Evolutionary conservation across 768 basidiomycete species (phyloP).

Genomic region (Serendipita indica): DNA sequence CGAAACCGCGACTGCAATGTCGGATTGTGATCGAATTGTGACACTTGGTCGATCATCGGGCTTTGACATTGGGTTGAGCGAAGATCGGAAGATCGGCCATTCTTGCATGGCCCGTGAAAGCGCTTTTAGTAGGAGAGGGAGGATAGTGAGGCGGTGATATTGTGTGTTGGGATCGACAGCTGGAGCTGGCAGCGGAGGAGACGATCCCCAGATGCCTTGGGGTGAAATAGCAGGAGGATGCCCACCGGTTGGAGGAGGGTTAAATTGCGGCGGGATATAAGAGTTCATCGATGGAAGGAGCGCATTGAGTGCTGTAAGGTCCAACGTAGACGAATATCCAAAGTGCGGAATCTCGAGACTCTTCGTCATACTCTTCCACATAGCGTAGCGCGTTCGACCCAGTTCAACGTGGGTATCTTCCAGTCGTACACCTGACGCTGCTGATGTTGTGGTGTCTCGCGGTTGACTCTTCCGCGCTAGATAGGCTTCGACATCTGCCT

Average conservation of each 20-base stretch:
- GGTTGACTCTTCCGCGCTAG: slow-evolving; percentile 22
- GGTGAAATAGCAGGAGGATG: slow-evolving; percentile 29
- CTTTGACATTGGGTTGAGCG: slow-evolving; percentile 32
- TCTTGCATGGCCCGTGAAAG: slow-evolving; percentile 66
- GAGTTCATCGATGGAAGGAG: slow-evolving; percentile 49
- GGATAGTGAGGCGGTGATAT: slow-evolving; percentile 58
- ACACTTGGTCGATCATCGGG: slow-evolving; percentile 40
- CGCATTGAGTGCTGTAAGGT: slow-evolving; percentile 53
- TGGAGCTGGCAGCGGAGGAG: background rate
- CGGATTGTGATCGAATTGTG: slow-evolving; percentile 56
- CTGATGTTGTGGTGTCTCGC: slow-evolving; percentile 8
- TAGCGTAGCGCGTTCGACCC: slow-evolving; percentile 59
- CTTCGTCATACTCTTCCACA: slow-evolving; percentile 89
- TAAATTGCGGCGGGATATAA: slow-evolving; percentile 48
- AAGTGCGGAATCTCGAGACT: slow-evolving; percentile 80
- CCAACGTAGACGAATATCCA: slow-evolving; percentile 65
- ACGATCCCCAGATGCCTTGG: slow-evolving; percentile 12
- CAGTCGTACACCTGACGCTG: slow-evolving; percentile 16
- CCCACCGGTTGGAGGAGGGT: slow-evolving; percentile 23
- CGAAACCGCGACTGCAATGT: slow-evolving; percentile 62
- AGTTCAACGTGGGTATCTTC: slow-evolving; percentile 51
- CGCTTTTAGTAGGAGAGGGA: slow-evolving; percentile 72
- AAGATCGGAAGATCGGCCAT: slow-evolving; percentile 72
- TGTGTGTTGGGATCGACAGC: slow-evolving; percentile 29
- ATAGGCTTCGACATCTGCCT: slow-evolving; percentile 53